Evolutionary conservation across 306 rosid genomes (phyloP), one percentile per base, ranked within the genome.

Genomic region (Vigna unguiculata): DNA sequence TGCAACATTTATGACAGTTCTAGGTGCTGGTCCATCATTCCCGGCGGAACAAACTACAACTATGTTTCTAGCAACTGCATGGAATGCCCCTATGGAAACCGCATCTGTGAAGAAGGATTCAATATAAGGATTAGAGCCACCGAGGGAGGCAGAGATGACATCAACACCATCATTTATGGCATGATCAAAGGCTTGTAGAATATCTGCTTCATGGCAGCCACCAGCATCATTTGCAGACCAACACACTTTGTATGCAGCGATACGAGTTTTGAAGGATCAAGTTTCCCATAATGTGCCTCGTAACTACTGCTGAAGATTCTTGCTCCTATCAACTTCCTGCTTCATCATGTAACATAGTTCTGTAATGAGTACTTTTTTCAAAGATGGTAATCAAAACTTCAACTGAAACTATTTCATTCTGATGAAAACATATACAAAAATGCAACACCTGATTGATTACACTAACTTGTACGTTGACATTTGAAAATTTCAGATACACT

Each of bases 241-340:
- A 59, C 96, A 92, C 1, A 86, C 91, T 80, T 92, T 92, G 80
- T 90, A 92, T 1, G 93, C 80, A 17, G 84, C 97, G 12, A 88
- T 90, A 0, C 87, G 89, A 30, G 93, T 3, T 25, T 16, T 38
- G 62, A 59, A 1, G 43, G 36, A 15, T 84, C 74, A 5, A 70
- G 59, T 4, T 77, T 76, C 3, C 80, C 68, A 2, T 20, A 12
- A 4, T 2, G 14, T 15, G 87, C 75, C 19, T 41, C 72, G 9
- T 74, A 83, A 0, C 86, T 88, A 74, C 81, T 61, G 83, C 82
- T 83, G 14, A 88, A 90, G 69, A 79, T 85, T 72, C 89, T 81
- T 43, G 88, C 93, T 83, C 96, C 96, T 9, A 92, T 87, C 30
- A 92, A 80, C 85, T 92, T 90, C 89, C 93, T 88, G 54, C 53